Percentiles rank a stretch among this genome's conserved stretches.
Evolutionary conservation across 1,284 basidiomycete genomes (phyloP).

Genomic region (Leccinum subrobustum): DNA sequence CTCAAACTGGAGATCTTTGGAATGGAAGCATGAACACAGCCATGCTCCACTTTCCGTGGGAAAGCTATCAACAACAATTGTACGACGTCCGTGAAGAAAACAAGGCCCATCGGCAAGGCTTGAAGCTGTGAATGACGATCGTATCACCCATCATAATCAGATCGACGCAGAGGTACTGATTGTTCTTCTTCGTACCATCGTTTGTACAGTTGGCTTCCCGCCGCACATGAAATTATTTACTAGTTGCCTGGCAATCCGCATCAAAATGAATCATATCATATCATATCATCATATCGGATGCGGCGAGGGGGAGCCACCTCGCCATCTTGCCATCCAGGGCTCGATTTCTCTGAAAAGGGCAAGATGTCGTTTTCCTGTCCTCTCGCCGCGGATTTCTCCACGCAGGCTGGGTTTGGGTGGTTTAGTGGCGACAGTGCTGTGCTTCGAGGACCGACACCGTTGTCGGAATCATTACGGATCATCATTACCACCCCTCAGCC

Average conservation of each 20-base stretch:
- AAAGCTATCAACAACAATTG: too few species aligned
- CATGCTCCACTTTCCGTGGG: slow-evolving; percentile 19
- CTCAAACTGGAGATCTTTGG: slow-evolving; percentile 1
- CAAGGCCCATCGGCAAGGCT: background rate
- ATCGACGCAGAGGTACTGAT: slow-evolving; percentile 8
- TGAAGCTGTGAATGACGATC: slow-evolving; percentile 13
- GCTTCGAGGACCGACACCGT: background rate
- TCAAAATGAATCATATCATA: slow-evolving; percentile 12
- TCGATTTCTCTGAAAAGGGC: slow-evolving; percentile 2
- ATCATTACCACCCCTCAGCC: background rate
- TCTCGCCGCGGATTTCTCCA: slow-evolving; percentile 5
- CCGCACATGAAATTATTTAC: background rate
- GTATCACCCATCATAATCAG: slow-evolving; percentile 3
- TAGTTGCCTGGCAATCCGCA: slow-evolving; percentile 29
- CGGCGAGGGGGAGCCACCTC: background rate
- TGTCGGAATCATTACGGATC: background rate
- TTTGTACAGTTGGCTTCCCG: slow-evolving; percentile 6
- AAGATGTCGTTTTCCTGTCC: background rate
- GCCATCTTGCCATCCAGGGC: slow-evolving; percentile 5
- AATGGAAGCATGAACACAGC: slow-evolving; percentile 18
- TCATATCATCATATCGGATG: slow-evolving; percentile 2
- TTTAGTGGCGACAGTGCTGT: slow-evolving; percentile 14
- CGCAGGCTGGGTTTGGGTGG: slow-evolving; percentile 1
- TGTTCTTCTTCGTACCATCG: slow-evolving; percentile 1
- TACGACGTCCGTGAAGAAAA: background rate